A percentile compares a stretch with the other conserved stretches of the same genome.
These are phyloP conservation scores for Physocladia obscura DNA, from an alignment of 192 early-diverging fungal genomes.

Conservation along the genomic window DNA sequence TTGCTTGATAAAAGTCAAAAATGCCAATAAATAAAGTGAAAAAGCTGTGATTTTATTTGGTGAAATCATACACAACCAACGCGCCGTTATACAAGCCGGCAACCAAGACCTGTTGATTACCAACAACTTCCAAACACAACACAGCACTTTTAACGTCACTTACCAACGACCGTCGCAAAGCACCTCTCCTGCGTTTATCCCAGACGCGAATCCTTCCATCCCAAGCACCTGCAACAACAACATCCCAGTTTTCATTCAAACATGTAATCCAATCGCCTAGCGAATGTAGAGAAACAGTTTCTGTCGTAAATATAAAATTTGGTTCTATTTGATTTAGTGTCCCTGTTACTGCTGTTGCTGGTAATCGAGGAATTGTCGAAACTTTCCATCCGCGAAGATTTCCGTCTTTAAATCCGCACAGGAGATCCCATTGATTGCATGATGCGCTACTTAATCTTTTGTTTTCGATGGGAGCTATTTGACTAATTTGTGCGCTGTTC, in stretches of 20 bases:
- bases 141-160: conserved; percentile 12
- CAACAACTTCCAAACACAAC: conserved; percentile 8
- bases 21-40: not conserved
- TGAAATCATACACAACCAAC: conserved; percentile 21
- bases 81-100: conserved; percentile 19
- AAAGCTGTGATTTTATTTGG: not conserved
- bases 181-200: conserved; percentile 16
- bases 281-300: not conserved
- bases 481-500: conserved; percentile 6
- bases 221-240: conserved; percentile 17
- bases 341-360: not conserved
- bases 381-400: conserved; percentile 14
- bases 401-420: conserved; percentile 27
- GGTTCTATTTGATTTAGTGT: too few species aligned
- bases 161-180: conserved; percentile 8
- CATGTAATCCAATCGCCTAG: conserved; percentile 24
- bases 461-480: not conserved
- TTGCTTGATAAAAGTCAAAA: too few species aligned
- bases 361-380: not conserved
- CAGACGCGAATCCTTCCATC: conserved; percentile 26
- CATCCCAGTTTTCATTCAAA: conserved; percentile 2
- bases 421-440: not conserved
- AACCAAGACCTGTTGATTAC: not conserved
- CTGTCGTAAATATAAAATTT: not conserved
- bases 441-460: too few species aligned